Conservation (phyloP, 306 rosid genomes). For the Urtica urens region DNA sequence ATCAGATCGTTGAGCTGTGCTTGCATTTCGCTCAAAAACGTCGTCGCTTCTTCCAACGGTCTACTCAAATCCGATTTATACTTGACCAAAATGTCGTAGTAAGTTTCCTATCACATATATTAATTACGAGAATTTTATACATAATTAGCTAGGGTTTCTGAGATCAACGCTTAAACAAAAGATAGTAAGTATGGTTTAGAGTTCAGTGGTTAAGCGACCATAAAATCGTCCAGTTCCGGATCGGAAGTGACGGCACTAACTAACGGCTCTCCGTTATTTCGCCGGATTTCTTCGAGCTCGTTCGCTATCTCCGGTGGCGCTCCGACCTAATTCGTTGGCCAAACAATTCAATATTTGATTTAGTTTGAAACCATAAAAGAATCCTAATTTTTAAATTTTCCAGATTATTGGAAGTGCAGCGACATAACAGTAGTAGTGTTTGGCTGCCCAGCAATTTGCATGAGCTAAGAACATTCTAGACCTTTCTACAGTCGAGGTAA, state of each 20-base stretch:
- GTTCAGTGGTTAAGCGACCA: conserved; percentile 35
- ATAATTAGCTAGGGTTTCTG: background rate
- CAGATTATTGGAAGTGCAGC: background rate
- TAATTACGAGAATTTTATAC: background rate
- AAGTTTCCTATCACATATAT: conserved; percentile 30
- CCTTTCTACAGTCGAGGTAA: conserved; percentile 72
- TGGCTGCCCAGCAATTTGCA: background rate
- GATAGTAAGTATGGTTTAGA: conserved; percentile 23
- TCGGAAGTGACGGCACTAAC: conserved; percentile 22
- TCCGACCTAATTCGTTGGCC: conserved; percentile 68
- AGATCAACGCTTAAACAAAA: background rate
- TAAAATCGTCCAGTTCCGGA: conserved; percentile 74
- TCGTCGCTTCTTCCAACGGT: conserved; percentile 55
- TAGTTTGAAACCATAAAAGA: too few relatives aligned
- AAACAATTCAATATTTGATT: too few relatives aligned
- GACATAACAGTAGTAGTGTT: too few relatives aligned
- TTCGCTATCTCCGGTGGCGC: conserved; percentile 49
- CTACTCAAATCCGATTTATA: conserved; percentile 49
- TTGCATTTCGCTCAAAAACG: conserved; percentile 53
- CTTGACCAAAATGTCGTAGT: conserved; percentile 39
- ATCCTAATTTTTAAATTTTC: too few relatives aligned
- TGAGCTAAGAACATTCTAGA: background rate
- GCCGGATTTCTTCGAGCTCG: conserved; percentile 35
- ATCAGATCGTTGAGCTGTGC: conserved; percentile 47
- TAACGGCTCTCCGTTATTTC: conserved; percentile 12